Evolutionary conservation across 1,284 basidiomycete species (phyloP).

Genomic region (Fomitopsis pinicola): DNA sequence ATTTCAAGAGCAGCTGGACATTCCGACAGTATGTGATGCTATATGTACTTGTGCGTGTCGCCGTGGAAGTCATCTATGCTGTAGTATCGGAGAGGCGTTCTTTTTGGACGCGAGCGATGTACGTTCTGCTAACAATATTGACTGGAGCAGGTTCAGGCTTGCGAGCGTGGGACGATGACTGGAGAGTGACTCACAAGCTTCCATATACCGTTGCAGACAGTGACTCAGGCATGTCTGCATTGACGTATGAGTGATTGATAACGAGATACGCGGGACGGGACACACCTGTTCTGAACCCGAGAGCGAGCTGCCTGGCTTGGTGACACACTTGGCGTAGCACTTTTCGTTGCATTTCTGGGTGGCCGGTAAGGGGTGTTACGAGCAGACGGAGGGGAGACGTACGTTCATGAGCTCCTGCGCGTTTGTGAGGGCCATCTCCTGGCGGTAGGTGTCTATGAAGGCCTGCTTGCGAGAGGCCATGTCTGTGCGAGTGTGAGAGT

Average conservation of each 20-base stretch:
- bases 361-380: not conserved
- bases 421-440: constrained; percentile 70
- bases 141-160: constrained; percentile 38
- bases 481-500: constrained; percentile 33
- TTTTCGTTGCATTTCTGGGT: constrained; percentile 70
- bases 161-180: not conserved
- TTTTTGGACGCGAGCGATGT: constrained; percentile 52
- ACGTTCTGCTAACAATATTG: constrained; percentile 69
- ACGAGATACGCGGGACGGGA: not conserved
- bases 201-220: constrained; percentile 80
- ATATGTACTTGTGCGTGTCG: not conserved
- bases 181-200: constrained; percentile 65
- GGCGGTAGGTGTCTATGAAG: constrained; percentile 64
- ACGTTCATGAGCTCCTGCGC: constrained; percentile 83
- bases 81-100: constrained; percentile 37
- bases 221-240: constrained; percentile 65
- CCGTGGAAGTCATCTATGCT: not conserved
- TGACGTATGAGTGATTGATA: not conserved
- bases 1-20: not conserved
- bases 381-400: constrained; percentile 16
- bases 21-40: not conserved
- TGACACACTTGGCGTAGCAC: constrained; percentile 74
- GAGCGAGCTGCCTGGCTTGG: constrained; percentile 71
- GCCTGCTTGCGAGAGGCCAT: constrained; percentile 60
- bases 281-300: constrained; percentile 72